Evolutionary conservation across 768 basidiomycete species (phyloP), one percentile per base, ranked within the genome.

Genomic region (Amanita rimosa): DNA sequence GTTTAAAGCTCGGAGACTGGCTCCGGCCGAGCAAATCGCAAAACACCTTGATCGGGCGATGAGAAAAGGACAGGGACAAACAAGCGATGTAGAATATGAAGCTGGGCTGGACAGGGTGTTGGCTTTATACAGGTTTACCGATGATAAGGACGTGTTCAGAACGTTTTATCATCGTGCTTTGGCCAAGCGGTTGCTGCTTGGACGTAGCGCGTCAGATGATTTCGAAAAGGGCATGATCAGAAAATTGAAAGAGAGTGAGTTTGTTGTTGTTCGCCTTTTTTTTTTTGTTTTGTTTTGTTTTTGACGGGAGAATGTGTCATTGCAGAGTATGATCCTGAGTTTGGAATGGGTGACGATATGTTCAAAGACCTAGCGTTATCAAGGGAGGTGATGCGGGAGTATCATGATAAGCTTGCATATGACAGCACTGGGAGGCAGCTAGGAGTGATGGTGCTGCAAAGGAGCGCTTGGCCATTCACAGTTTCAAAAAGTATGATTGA

Each of bases 271-370:
- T 21, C 19, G n/a, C n/a, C n/a, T n/a, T n/a, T n/a, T n/a, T n/a
- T n/a, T n/a, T n/a, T n/a, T n/a, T n/a, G n/a, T n/a, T n/a, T n/a
- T n/a, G n/a, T n/a, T 47, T 22, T 22, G 2, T 39, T 11, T 24
- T 21, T 38, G 27, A 3, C 11, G 6, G 26, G 45, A n/a, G 26
- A 22, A 16, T 19, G 14, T 13, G 16, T 17, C 16, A 21, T 48
- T 39, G 40, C 58, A 95, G 95, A 85, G 46, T 95, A 94, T 57
- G 96, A 98, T 60, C 86, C 93, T 9, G 93, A 95, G 52, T 98
- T 98, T 58, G 87, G 85, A 6, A 86, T 85, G 68, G 91, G 92
- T 44, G 89, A 92, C 57, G 81, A 90, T 35, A 95, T 98, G 95
- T 95, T 97, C 69, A 92, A 82, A 52, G 93, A 95, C 58, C 68